A percentile compares a stretch with the other conserved stretches of the same genome.
Conservation (phyloP, 106 monocot species). For the Ottelia alismoides region DNA sequence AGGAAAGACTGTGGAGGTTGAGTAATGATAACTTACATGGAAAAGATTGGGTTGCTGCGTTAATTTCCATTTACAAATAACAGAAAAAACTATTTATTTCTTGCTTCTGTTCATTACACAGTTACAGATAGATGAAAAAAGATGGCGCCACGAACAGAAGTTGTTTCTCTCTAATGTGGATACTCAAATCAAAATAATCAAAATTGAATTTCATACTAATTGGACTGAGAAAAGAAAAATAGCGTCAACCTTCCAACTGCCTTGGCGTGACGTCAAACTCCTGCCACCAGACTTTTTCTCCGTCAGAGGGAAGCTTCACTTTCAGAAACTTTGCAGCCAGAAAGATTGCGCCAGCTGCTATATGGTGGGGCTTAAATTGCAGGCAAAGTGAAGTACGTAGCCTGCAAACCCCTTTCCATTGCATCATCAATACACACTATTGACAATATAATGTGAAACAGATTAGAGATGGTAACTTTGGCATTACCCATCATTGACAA, state of each 20-base stretch:
- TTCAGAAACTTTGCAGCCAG: constrained; percentile 96
- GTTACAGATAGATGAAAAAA: background rate
- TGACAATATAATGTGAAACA: constrained; percentile 3
- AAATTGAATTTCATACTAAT: too few relatives aligned
- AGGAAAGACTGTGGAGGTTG: too few relatives aligned
- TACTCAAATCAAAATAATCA: background rate
- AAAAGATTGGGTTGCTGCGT: too few relatives aligned
- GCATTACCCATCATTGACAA: constrained; percentile 95
- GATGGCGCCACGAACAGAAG: background rate
- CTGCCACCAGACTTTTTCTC: constrained; percentile 95
- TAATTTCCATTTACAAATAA: too few relatives aligned
- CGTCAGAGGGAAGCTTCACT: constrained; percentile 92
- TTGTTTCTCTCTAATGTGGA: background rate
- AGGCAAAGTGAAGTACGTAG: constrained; percentile 91
- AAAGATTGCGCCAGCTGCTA: constrained; percentile 95
- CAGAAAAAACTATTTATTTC: background rate
- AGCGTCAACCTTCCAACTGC: constrained; percentile 67
- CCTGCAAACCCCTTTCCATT: constrained; percentile 47
- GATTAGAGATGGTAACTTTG: background rate
- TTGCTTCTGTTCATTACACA: background rate
- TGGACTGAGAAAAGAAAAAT: background rate
- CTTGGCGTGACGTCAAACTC: constrained; percentile 96
- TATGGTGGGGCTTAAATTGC: constrained; percentile 96
- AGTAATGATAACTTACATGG: too few relatives aligned
- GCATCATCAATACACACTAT: constrained; percentile 22